A percentile compares a stretch with the other conserved stretches of the same genome.
Evolutionary conservation across 2,329 filamentous ascomycete species (phyloP).

Genomic region (Graphiopsis chlorocephala): DNA sequence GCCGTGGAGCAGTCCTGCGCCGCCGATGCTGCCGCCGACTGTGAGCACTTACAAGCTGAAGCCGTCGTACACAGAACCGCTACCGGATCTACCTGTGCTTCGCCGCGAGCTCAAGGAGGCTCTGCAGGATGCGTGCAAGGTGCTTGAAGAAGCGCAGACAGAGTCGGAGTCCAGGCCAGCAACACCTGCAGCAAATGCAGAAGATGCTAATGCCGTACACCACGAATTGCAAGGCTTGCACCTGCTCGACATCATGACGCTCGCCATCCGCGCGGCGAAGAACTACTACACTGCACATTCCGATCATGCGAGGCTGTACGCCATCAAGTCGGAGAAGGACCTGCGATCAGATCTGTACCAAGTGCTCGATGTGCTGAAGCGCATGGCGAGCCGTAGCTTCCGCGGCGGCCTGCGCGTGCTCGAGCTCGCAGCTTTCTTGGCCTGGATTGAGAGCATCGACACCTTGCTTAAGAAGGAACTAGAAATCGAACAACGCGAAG

Average conservation of each 20-base stretch:
- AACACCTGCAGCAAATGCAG: conserved; percentile 21
- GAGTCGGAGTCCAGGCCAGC: conserved; percentile 20
- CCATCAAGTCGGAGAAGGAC: conserved; percentile 82
- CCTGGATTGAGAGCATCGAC: conserved; percentile 77
- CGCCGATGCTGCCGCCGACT: conserved; percentile 88
- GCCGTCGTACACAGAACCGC: conserved; percentile 75
- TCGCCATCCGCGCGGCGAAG: conserved; percentile 93
- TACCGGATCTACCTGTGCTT: conserved; percentile 77
- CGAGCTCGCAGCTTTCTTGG: conserved; percentile 71
- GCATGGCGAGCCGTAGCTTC: conserved; percentile 86
- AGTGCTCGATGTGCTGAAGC: conserved; percentile 87
- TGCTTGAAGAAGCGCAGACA: conserved; percentile 58
- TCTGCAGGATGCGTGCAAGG: conserved; percentile 66
- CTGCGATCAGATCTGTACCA: conserved; percentile 80
- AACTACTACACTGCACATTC: conserved; percentile 95
- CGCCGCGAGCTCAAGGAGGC: conserved; percentile 66
- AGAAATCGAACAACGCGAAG: conserved; percentile 71
- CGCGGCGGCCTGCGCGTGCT: conserved; percentile 74
- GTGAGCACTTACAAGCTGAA: conserved; percentile 92
- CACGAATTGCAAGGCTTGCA: conserved; percentile 88
- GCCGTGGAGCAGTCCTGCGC: conserved; percentile 45
- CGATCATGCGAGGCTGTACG: conserved; percentile 76
- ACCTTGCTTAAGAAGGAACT: conserved; percentile 75
- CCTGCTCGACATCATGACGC: conserved; percentile 84
- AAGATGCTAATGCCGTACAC: conserved; percentile 60